phyloP scores from a whole-genome alignment of 805 yeast species.

The Metschnikowia koreensis region DNA sequence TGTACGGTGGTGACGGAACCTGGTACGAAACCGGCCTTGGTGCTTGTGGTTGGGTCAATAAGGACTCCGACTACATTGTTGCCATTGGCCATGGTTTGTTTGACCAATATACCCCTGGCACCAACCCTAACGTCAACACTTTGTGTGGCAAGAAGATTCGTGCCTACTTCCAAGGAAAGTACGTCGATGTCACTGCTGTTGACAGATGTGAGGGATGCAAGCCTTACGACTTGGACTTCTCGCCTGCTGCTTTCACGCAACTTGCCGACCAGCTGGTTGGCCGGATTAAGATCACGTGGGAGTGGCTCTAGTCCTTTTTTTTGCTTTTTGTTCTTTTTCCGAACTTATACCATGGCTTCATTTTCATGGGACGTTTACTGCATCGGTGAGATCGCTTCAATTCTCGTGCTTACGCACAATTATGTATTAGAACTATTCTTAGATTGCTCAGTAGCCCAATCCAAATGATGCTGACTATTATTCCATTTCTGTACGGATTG shows the following conservation, averaged over 20 bases:
- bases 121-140: slow-evolving; percentile 44
- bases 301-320: slow-evolving; percentile 20
- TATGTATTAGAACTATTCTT: neutral
- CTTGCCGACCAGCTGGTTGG: slow-evolving; percentile 54
- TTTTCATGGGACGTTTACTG: neutral
- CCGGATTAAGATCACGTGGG: slow-evolving; percentile 55
- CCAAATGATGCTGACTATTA: neutral
- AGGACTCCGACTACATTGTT: slow-evolving; percentile 49
- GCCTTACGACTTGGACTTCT: slow-evolving; percentile 51
- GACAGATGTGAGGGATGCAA: slow-evolving; percentile 59
- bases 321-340: neutral
- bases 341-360: neutral
- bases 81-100: slow-evolving; percentile 49
- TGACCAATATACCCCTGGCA: slow-evolving; percentile 28
- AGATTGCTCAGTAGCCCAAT: neutral
- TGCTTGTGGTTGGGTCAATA: slow-evolving; percentile 52
- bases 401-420: neutral
- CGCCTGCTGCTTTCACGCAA: slow-evolving; percentile 56
- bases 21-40: slow-evolving; percentile 48
- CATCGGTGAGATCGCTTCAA: neutral
- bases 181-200: slow-evolving; percentile 55
- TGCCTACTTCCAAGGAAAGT: slow-evolving; percentile 46
- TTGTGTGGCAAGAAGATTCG: slow-evolving; percentile 53
- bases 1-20: slow-evolving; percentile 47
- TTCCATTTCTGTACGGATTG: no score